Conservation (phyloP, 2,329 filamentous ascomycete species). For the Cytospora schulzeri region DNA sequence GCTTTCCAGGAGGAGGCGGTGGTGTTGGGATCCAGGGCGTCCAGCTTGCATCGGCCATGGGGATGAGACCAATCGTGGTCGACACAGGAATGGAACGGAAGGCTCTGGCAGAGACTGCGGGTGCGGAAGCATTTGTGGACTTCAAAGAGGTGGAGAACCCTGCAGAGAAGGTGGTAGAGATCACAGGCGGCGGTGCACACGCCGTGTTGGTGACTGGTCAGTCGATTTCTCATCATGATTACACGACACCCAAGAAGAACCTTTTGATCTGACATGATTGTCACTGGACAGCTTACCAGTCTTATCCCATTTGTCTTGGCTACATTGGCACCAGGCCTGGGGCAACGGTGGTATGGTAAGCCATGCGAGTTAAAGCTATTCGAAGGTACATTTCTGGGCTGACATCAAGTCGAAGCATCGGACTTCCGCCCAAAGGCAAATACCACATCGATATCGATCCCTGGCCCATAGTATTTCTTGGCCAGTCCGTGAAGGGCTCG, state of each 20-base stretch:
- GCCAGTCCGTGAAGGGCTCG: slow-evolving; percentile 26
- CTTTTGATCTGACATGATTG: neutral
- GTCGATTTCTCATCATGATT: neutral
- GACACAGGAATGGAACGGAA: slow-evolving; percentile 53
- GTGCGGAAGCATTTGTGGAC: slow-evolving; percentile 59
- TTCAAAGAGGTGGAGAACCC: slow-evolving; percentile 44
- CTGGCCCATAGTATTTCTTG: slow-evolving; percentile 13
- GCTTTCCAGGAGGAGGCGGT: slow-evolving; percentile 57
- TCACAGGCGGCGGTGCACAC: slow-evolving; percentile 27
- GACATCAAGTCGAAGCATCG: slow-evolving; percentile 22
- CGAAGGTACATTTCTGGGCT: no score
- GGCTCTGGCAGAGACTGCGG: slow-evolving; percentile 48
- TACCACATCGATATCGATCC: slow-evolving; percentile 27
- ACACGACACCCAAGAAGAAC: neutral
- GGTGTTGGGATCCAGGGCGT: slow-evolving; percentile 61
- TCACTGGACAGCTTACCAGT: slow-evolving; percentile 27
- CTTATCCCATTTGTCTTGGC: slow-evolving; percentile 25
- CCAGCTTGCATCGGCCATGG: slow-evolving; percentile 56
- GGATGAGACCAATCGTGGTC: slow-evolving; percentile 57
- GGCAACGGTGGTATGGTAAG: slow-evolving; percentile 27
- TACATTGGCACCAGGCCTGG: slow-evolving; percentile 23
- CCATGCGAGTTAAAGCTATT: neutral
- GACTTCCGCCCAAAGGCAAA: slow-evolving; percentile 24
- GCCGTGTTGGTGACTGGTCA: slow-evolving; percentile 27
- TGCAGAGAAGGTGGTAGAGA: slow-evolving; percentile 19